phyloP scores from a whole-genome alignment of 2,329 filamentous ascomycete genomes.

The Sarocladiaceae sp. region DNA sequence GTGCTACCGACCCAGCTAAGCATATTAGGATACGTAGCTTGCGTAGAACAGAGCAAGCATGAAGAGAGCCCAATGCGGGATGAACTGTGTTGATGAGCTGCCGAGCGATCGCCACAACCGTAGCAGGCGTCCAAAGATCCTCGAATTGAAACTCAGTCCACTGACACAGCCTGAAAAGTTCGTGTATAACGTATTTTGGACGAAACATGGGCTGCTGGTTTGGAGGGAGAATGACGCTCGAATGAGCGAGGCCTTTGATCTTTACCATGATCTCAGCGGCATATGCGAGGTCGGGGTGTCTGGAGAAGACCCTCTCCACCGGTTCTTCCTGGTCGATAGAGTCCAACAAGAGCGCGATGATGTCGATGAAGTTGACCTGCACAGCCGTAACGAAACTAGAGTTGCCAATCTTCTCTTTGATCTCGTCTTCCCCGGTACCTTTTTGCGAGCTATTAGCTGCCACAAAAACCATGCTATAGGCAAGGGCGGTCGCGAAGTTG shows the following conservation, averaged over 20 bases:
- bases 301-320: conserved; percentile 61
- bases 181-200: conserved; percentile 66
- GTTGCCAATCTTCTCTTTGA: conserved; percentile 64
- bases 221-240: conserved; percentile 58
- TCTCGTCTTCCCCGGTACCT: conserved; percentile 25
- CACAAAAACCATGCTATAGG: conserved; percentile 71
- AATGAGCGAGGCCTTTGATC: conserved; percentile 65
- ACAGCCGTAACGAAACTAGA: conserved; percentile 58
- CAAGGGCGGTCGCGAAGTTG: conserved; percentile 72
- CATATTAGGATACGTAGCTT: conserved; percentile 79
- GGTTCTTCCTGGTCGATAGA: conserved; percentile 72
- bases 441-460: conserved; percentile 18
- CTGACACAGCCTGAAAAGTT: conserved; percentile 72
- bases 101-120: conserved; percentile 69
- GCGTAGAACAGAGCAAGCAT: conserved; percentile 79
- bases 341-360: conserved; percentile 70
- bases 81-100: conserved; percentile 76
- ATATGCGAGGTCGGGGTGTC: conserved; percentile 49
- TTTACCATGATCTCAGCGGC: conserved; percentile 59
- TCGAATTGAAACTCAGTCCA: conserved; percentile 58
- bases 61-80: conserved; percentile 74
- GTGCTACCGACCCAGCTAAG: conserved; percentile 66
- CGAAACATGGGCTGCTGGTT: conserved; percentile 86
- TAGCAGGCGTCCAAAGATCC: conserved; percentile 68
- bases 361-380: conserved; percentile 65